Conservation (phyloP, 140 eudicot species). For the Cichorium intybus region DNA sequence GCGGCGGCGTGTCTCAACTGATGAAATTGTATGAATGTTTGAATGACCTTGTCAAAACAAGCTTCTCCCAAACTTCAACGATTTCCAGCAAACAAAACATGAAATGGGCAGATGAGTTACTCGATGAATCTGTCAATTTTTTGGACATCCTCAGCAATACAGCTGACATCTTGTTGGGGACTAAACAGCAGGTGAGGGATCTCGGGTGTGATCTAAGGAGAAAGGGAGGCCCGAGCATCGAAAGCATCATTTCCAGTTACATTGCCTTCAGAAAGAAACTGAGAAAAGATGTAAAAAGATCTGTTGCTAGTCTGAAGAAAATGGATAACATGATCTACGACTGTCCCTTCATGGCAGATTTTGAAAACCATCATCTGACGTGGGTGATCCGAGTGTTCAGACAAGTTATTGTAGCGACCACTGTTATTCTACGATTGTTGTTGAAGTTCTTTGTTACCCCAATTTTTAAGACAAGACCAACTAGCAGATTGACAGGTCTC, state of each 20-base stretch:
- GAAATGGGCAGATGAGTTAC: conserved; percentile 18
- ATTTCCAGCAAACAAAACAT: neutral
- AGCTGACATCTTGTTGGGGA: neutral
- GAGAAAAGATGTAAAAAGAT: conserved; percentile 15
- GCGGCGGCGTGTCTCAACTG: conserved; percentile 9
- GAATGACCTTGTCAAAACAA: conserved; percentile 11
- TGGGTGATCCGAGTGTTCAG: neutral
- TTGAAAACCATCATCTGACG: neutral
- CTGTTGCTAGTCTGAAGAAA: neutral
- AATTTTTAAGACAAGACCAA: neutral
- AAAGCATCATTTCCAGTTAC: neutral
- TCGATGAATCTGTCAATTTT: conserved; percentile 13
- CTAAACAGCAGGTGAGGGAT: conserved; percentile 11
- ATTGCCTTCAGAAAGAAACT: conserved; percentile 9
- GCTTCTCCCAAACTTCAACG: neutral
- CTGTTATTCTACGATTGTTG: conserved; percentile 3
- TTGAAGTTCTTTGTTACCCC: conserved; percentile 8
- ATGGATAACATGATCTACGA: neutral
- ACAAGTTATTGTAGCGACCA: conserved; percentile 4
- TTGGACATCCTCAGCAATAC: conserved; percentile 22
- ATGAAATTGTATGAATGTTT: conserved; percentile 12
- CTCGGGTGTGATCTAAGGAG: conserved; percentile 16
- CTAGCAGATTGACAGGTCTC: neutral
- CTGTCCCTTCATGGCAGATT: neutral
- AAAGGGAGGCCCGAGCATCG: neutral